These are phyloP conservation scores for Hyphopichia homilentoma DNA, from an alignment of 805 yeast genomes.

Conservation along the genomic window DNA sequence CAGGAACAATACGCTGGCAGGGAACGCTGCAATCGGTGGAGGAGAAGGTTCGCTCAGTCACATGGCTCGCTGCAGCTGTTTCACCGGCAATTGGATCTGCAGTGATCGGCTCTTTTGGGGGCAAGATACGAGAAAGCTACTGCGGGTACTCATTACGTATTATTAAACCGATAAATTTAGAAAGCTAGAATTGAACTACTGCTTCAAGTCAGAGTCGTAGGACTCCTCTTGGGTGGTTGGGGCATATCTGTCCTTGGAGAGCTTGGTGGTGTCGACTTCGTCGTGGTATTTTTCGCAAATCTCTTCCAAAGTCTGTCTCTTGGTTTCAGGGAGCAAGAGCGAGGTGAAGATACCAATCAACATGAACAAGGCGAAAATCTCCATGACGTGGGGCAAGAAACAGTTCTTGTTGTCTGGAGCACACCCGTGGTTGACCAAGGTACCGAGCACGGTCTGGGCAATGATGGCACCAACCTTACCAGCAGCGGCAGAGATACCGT, in stretches of 20 bases:
- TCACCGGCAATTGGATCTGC: too few relatives aligned
- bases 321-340: conserved; percentile 81
- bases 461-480: conserved; percentile 93
- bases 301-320: conserved; percentile 86
- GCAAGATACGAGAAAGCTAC: too few relatives aligned
- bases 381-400: conserved; percentile 91
- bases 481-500: conserved; percentile 88
- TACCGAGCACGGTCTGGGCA: conserved; percentile 86
- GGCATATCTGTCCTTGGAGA: conserved; percentile 36
- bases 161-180: too few relatives aligned
- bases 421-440: conserved; percentile 77
- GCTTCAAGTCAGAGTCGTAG: conserved; percentile 33
- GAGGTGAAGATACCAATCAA: conserved; percentile 67
- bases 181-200: too few relatives aligned
- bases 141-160: too few relatives aligned
- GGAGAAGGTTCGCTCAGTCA: too few relatives aligned
- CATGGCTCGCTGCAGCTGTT: too few relatives aligned
- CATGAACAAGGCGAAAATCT: conserved; percentile 91
- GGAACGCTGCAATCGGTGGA: too few relatives aligned
- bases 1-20: too few relatives aligned
- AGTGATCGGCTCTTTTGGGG: too few relatives aligned
- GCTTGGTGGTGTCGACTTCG: conserved; percentile 53
- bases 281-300: conserved; percentile 78
- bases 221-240: conserved; percentile 28
- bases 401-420: conserved; percentile 57